Evolutionary conservation across 495 filamentous ascomycete genomes (phyloP).

Genomic region (Penicilliopsis zonata): DNA sequence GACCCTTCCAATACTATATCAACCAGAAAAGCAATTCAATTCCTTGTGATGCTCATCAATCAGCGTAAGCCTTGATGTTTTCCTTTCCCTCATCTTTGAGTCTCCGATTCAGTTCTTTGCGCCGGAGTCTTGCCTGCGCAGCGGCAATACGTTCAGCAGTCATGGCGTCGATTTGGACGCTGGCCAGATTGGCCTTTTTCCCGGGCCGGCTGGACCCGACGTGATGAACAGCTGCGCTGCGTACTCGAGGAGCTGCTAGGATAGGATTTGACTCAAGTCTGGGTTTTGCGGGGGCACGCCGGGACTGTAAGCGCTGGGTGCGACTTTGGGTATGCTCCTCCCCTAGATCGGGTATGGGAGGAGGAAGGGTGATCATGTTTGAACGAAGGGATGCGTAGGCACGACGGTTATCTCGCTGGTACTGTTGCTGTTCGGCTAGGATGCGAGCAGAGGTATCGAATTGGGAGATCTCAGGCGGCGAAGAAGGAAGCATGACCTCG

Average conservation of each 20-base stretch:
- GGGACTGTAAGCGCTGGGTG: constrained; percentile 7
- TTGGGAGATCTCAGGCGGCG: constrained; percentile 18
- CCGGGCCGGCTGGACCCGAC: constrained; percentile 24
- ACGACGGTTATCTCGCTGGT: constrained; percentile 13
- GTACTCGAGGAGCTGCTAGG: constrained; percentile 5
- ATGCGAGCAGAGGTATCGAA: constrained; percentile 14
- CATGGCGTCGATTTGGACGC: constrained; percentile 30
- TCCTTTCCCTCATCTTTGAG: constrained; percentile 18
- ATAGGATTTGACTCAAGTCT: constrained; percentile 10
- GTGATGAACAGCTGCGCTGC: constrained; percentile 9
- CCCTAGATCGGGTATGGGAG: constrained; percentile 7
- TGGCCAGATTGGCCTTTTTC: constrained; percentile 17
- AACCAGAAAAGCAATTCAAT: constrained; percentile 1
- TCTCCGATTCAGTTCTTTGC: constrained; percentile 30
- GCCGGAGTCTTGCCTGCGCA: constrained; percentile 50
- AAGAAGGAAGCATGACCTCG: constrained; percentile 17
- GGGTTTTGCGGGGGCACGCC: constrained; percentile 12
- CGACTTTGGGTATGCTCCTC: constrained; percentile 6
- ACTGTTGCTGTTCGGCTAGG: constrained; percentile 7
- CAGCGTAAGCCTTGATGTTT: constrained; percentile 10
- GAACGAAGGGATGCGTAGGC: constrained; percentile 9
- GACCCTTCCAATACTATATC: constrained; percentile 4
- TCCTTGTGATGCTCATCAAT: neutral
- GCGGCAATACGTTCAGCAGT: constrained; percentile 49
- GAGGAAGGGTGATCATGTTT: constrained; percentile 13